Evolutionary conservation across 1,284 basidiomycete species (phyloP).

Genomic region (Irpex sp.): DNA sequence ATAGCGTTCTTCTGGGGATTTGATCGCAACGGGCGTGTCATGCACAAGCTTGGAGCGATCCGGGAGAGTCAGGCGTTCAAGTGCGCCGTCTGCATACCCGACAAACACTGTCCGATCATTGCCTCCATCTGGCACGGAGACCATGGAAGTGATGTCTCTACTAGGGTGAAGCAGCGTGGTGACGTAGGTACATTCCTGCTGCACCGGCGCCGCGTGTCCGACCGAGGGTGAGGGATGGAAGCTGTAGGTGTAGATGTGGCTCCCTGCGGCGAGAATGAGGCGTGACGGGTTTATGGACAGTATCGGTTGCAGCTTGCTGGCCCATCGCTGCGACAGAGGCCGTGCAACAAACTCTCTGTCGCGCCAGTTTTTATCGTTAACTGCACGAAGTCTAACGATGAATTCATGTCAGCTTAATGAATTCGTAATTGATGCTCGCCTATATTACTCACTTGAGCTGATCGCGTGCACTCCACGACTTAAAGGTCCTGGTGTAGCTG

Average conservation of each 20-base stretch:
- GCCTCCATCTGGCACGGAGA: slow-evolving; percentile 45
- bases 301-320: slow-evolving; percentile 50
- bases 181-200: slow-evolving; percentile 46
- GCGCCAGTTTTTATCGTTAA: slow-evolving; percentile 57
- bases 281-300: slow-evolving; percentile 56
- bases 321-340: slow-evolving; percentile 65
- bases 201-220: slow-evolving; percentile 38
- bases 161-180: slow-evolving; percentile 34
- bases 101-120: slow-evolving; percentile 49
- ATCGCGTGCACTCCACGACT: slow-evolving; percentile 41
- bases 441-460: slow-evolving; percentile 32
- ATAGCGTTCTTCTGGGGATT: slow-evolving; percentile 16
- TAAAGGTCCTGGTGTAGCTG: slow-evolving; percentile 45
- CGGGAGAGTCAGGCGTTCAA: slow-evolving; percentile 45
- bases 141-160: slow-evolving; percentile 51
- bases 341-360: slow-evolving; percentile 54
- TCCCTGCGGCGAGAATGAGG: slow-evolving; percentile 62
- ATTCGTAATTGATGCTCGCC: not conserved
- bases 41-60: slow-evolving; percentile 8
- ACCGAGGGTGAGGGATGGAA: slow-evolving; percentile 35
- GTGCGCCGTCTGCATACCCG: slow-evolving; percentile 57
- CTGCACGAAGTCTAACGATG: slow-evolving; percentile 37
- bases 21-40: not conserved
- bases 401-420: not conserved
- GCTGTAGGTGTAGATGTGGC: slow-evolving; percentile 52